These are phyloP conservation scores for Hansenula lynferdii DNA, from an alignment of 1,139 yeast species.

Conservation along the genomic window DNA sequence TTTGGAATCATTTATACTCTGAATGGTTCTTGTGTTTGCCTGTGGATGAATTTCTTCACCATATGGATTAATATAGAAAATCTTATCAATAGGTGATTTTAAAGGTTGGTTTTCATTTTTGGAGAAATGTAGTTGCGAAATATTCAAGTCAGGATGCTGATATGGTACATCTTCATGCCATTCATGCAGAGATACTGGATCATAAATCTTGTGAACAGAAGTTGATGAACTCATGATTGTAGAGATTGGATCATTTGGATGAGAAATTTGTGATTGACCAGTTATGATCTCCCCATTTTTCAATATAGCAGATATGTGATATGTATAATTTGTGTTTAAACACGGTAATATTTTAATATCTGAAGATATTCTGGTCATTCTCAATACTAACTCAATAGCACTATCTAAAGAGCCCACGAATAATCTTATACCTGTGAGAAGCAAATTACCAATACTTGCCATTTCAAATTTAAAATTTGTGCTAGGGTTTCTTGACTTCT, in stretches of 20 bases:
- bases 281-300: conserved; percentile 70
- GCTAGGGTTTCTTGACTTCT: conserved; percentile 53
- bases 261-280: conserved; percentile 95
- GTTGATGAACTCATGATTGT: conserved; percentile 3
- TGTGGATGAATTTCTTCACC: conserved; percentile 84
- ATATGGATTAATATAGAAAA: conserved; percentile 80
- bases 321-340: conserved; percentile 76
- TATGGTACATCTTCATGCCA: conserved; percentile 45
- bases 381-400: conserved; percentile 69
- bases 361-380: conserved; percentile 60
- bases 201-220: conserved; percentile 1
- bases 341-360: conserved; percentile 68
- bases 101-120: conserved; percentile 56
- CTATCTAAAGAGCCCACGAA: conserved; percentile 83
- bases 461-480: conserved; percentile 64
- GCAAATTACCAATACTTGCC: conserved; percentile 83
- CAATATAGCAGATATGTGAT: conserved; percentile 78
- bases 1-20: conserved; percentile 47
- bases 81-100: conserved; percentile 67
- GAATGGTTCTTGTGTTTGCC: conserved; percentile 61
- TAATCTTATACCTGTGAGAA: conserved; percentile 75
- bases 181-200: not conserved
- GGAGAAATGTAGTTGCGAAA: conserved; percentile 69
- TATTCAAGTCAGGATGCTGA: conserved; percentile 72
- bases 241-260: conserved; percentile 40